A percentile compares a stretch with the other conserved stretches of the same genome.
These are phyloP conservation scores for Debaryomyces fabryi DNA, from an alignment of 1,139 yeast species.

Conservation along the genomic window DNA sequence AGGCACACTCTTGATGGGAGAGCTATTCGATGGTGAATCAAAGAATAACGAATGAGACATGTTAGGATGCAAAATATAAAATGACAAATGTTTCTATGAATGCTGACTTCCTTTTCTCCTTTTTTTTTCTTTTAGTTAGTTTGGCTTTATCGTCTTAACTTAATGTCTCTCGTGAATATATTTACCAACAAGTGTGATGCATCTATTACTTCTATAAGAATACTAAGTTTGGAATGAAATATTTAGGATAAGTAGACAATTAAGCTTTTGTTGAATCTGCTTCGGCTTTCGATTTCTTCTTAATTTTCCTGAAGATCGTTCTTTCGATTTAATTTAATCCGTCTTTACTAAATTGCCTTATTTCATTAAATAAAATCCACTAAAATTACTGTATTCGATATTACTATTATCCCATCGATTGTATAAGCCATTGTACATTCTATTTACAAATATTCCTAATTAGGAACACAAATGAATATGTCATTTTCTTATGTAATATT, in stretches of 20 bases:
- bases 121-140: neutral
- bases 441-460: conserved; percentile 14
- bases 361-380: conserved; percentile 1
- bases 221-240: neutral
- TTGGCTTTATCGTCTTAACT: neutral
- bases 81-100: neutral
- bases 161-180: neutral
- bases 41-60: conserved; percentile 13
- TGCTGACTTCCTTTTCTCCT: neutral
- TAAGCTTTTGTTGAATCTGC: neutral
- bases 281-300: neutral
- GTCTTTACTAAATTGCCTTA: conserved; percentile 3
- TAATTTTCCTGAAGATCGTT: neutral
- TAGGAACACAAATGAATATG: conserved; percentile 11
- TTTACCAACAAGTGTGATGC: neutral
- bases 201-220: conserved; percentile 1
- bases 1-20: conserved; percentile 8
- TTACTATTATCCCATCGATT: conserved; percentile 2
- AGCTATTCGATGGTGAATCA: conserved; percentile 11
- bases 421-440: conserved; percentile 1
- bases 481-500: neutral
- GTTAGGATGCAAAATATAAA: conserved; percentile 1
- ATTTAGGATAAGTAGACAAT: neutral
- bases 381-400: conserved; percentile 4
- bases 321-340: neutral